Evolutionary conservation across 495 filamentous ascomycete genomes (phyloP).

Genomic region (Parathielavia hyrcaniae): DNA sequence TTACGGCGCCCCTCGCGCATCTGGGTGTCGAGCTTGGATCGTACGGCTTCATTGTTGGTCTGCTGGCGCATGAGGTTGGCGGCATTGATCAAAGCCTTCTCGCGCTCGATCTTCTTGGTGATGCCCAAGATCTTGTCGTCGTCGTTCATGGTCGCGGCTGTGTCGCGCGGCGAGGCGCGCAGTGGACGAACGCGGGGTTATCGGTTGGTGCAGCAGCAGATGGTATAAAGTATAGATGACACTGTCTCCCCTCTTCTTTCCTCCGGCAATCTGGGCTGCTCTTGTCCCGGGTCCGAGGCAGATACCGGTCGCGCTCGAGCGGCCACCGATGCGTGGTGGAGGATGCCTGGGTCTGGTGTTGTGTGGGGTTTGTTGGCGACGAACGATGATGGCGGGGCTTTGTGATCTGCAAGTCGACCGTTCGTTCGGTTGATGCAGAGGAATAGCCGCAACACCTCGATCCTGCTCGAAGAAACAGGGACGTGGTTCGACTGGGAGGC

Average conservation of each 20-base stretch:
- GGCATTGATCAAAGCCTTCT: conserved; percentile 90
- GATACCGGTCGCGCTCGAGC: background rate
- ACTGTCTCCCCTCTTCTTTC: background rate
- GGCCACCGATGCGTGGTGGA: conserved; percentile 11
- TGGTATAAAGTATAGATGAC: background rate
- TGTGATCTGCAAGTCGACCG: conserved; percentile 32
- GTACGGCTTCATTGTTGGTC: conserved; percentile 83
- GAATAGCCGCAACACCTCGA: conserved; percentile 10
- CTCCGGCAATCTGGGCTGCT: conserved; percentile 1
- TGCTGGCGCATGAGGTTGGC: conserved; percentile 92
- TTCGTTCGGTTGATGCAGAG: conserved; percentile 16
- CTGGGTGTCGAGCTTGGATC: conserved; percentile 80
- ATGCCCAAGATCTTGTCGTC: conserved; percentile 83
- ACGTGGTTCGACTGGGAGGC: conserved; percentile 2
- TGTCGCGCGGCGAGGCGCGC: conserved; percentile 38
- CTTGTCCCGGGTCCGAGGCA: conserved; percentile 1
- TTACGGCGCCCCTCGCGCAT: conserved; percentile 90
- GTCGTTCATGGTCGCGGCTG: conserved; percentile 53
- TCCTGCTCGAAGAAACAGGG: conserved; percentile 10
- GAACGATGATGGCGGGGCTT: conserved; percentile 35
- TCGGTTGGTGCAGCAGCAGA: conserved; percentile 3
- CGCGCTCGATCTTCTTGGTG: conserved; percentile 94
- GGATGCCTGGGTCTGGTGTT: conserved; percentile 2
- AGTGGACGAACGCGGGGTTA: conserved; percentile 18
- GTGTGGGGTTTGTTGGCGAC: conserved; percentile 27